These are phyloP conservation scores for Citeromyces matritensis DNA, from an alignment of 805 yeast species.

Conservation along the genomic window DNA sequence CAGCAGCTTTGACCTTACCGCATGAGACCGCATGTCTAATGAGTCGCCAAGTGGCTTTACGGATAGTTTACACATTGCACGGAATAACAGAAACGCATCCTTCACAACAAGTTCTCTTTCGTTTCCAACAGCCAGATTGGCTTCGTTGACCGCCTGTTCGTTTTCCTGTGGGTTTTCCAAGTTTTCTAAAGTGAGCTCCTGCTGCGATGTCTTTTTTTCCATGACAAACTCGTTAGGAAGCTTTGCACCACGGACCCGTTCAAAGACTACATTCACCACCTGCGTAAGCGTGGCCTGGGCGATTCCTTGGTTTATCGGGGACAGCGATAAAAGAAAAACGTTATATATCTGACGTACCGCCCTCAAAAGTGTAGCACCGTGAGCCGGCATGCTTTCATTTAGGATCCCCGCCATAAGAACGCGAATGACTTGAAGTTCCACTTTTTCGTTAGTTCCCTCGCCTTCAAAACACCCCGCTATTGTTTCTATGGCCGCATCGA, in stretches of 20 bases:
- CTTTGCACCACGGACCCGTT: slow-evolving; percentile 28
- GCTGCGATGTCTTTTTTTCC: slow-evolving; percentile 1
- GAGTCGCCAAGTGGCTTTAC: slow-evolving; percentile 63
- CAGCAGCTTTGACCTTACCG: slow-evolving; percentile 79
- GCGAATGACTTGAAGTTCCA: slow-evolving; percentile 86
- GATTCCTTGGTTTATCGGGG: slow-evolving; percentile 74
- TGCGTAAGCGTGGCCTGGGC: slow-evolving; percentile 95
- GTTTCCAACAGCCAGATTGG: slow-evolving; percentile 24
- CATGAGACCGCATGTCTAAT: slow-evolving; percentile 79
- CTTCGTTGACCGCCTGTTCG: slow-evolving; percentile 33
- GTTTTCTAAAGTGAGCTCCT: slow-evolving; percentile 36
- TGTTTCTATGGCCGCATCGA: slow-evolving; percentile 75
- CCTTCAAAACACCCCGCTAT: slow-evolving; percentile 80
- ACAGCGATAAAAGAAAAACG: slow-evolving; percentile 73
- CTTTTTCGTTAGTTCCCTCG: slow-evolving; percentile 78
- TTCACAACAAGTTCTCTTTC: slow-evolving; percentile 63
- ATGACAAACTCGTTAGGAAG: not conserved
- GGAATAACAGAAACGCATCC: slow-evolving; percentile 84
- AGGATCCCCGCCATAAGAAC: slow-evolving; percentile 83
- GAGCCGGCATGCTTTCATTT: slow-evolving; percentile 69
- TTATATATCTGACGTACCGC: slow-evolving; percentile 92
- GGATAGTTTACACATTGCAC: slow-evolving; percentile 91
- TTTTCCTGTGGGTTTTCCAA: slow-evolving; percentile 46
- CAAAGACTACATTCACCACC: slow-evolving; percentile 75
- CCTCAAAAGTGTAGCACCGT: slow-evolving; percentile 76